Percentiles rank a stretch among this genome's conserved stretches.
Evolutionary conservation across 2,329 filamentous ascomycete species (phyloP).

Genomic region (Acrocalymma vagum): DNA sequence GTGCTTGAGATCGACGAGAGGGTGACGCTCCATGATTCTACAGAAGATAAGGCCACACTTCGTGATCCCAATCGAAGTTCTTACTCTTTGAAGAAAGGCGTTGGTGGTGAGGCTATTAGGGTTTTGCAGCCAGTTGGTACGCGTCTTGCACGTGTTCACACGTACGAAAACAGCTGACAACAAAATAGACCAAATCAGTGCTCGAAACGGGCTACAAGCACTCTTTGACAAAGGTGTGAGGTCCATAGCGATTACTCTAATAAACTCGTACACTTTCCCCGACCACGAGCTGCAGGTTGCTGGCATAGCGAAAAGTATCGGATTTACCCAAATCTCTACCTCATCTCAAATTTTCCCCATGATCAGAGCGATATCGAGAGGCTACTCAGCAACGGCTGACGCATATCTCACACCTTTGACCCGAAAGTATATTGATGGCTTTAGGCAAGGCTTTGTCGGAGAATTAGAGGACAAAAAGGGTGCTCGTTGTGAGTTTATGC

Average conservation of each 20-base stretch:
- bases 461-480: conserved; percentile 26
- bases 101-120: conserved; percentile 25
- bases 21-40: conserved; percentile 29
- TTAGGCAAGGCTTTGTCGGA: conserved; percentile 32
- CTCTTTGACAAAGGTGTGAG: conserved; percentile 45
- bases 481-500: conserved; percentile 46
- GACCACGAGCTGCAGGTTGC: conserved; percentile 37
- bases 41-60: conserved; percentile 20
- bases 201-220: conserved; percentile 19
- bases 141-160: not conserved
- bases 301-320: conserved; percentile 35
- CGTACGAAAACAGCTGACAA: not conserved
- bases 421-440: conserved; percentile 29
- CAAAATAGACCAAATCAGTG: conserved; percentile 1
- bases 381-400: conserved; percentile 33
- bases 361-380: conserved; percentile 32
- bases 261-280: conserved; percentile 44
- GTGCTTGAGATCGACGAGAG: conserved; percentile 32
- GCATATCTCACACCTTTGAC: conserved; percentile 37
- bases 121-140: conserved; percentile 19
- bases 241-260: conserved; percentile 45
- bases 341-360: conserved; percentile 33
- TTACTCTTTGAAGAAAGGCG: conserved; percentile 16
- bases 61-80: conserved; percentile 8
- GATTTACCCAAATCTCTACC: conserved; percentile 36